Base-by-base conservation (phyloP, 2,329 filamentous ascomycete species). In the Herpotrichia juniperi region DNA sequence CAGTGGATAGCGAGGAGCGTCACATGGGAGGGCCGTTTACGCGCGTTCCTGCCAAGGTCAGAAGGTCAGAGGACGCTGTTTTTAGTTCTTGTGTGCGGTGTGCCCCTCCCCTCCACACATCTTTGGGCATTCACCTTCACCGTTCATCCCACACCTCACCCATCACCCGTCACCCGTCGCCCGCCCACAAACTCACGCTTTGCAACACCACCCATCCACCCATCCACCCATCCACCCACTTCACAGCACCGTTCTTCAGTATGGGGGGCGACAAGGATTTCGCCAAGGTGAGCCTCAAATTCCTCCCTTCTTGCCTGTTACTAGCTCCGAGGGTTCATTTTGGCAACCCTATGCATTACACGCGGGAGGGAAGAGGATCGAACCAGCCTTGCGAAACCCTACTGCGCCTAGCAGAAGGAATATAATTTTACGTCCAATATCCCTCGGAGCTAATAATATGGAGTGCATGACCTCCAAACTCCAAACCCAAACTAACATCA, bases 1-100 rank as follows among this genome's bases (percentile, higher is more conserved):
- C 61, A 59, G 63, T 59, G 58, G 34, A 37, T 28, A 7, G 7
- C 26, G 12, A 28, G 26, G 26, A 28, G 26, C 7, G 7, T 28
- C 26, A 12, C 26, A 17, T 40, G 37, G 3, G 14, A 3, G 25
- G 16, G 19, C 21, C 21, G 65, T 66, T n/a, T 42, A 64, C 55
- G 58, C 54, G 55, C 58, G 68, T 68, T 57, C 68, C 69, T 73
- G 68, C 66, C 66, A 70, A 66, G 66, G 53, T 42, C 17, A 43
- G 40, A 28, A 11, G 24, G 9, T n/a, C 28, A 31, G n/a, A 12
- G 9, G 34, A 39, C 9, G 17, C 17, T 14, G 58, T 59, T 63
- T 55, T 4, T 32, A n/a, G 4, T 4, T 6, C 26, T 16, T 14
- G 42, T 45, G 12, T 12, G 11, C 42, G 17, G 26, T 26, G 44